Conservation (phyloP, 2,329 filamentous ascomycete species). For the Delphinella strobiligena region DNA sequence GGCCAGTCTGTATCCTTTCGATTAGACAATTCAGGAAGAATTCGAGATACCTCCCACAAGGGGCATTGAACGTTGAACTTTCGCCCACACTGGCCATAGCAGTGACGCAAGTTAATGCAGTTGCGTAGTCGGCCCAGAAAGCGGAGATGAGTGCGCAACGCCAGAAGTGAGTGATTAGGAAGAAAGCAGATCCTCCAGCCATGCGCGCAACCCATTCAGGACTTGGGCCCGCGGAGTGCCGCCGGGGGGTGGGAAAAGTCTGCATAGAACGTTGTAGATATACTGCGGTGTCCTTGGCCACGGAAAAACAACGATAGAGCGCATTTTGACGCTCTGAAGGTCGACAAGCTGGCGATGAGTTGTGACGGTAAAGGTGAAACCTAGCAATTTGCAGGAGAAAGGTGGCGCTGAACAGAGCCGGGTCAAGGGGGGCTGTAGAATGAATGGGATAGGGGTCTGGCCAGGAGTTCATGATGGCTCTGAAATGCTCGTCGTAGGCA, state of each 20-base stretch:
- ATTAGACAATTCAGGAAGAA: slow-evolving; percentile 67
- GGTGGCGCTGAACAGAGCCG: slow-evolving; percentile 61
- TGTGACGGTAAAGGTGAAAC: slow-evolving; percentile 80
- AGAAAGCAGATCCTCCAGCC: slow-evolving; percentile 56
- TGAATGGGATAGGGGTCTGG: slow-evolving; percentile 61
- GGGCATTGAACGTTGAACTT: slow-evolving; percentile 58
- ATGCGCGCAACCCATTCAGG: slow-evolving; percentile 43
- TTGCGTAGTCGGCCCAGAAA: slow-evolving; percentile 58
- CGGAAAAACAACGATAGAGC: slow-evolving; percentile 62
- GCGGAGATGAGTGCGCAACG: slow-evolving; percentile 72
- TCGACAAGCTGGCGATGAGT: slow-evolving; percentile 62
- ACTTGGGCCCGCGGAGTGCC: slow-evolving; percentile 15
- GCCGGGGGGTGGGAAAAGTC: slow-evolving; percentile 22
- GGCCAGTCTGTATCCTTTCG: slow-evolving; percentile 38
- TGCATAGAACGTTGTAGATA: slow-evolving; percentile 58
- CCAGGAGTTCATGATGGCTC: slow-evolving; percentile 60
- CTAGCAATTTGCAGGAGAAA: slow-evolving; percentile 71
- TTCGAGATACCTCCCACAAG: slow-evolving; percentile 68
- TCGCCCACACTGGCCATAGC: slow-evolving; percentile 59
- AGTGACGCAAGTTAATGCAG: slow-evolving; percentile 61
- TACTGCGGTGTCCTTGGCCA: slow-evolving; percentile 66
- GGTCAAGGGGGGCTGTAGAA: slow-evolving; percentile 56
- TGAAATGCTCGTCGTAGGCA: slow-evolving; percentile 74
- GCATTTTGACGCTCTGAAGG: slow-evolving; percentile 55
- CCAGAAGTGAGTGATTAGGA: slow-evolving; percentile 77